Conservation (phyloP, 2,329 filamentous ascomycete genomes). For the Zymoseptoria tritici region DNA sequence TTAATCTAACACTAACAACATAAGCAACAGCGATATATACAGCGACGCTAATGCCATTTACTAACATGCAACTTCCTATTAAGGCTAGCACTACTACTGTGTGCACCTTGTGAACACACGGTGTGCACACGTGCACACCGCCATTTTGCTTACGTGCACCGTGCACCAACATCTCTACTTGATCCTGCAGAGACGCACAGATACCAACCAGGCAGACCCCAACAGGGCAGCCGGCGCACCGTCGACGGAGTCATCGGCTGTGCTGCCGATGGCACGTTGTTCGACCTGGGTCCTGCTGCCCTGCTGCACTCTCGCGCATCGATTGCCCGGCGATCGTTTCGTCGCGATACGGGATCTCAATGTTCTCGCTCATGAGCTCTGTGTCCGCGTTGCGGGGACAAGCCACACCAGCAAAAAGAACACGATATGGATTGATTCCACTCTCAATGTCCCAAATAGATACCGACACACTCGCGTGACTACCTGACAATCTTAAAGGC, state of each 20-base stretch:
- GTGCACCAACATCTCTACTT: too few relatives aligned
- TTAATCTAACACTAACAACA: too few relatives aligned
- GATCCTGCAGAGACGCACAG: neutral
- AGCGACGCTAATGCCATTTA: too few relatives aligned
- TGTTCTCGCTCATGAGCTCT: neutral
- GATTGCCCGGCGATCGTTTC: neutral
- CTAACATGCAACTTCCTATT: too few relatives aligned
- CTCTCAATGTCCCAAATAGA: neutral
- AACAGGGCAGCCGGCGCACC: neutral
- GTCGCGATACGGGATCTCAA: neutral
- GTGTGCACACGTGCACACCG: too few relatives aligned
- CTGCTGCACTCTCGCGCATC: neutral
- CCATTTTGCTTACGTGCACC: too few relatives aligned
- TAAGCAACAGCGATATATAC: too few relatives aligned
- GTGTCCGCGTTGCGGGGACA: neutral
- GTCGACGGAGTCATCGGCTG: neutral
- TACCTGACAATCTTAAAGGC: neutral
- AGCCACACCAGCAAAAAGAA: too few relatives aligned
- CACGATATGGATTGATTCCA: neutral
- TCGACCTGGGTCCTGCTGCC: too few relatives aligned
- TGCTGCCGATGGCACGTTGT: neutral
- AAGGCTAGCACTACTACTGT: too few relatives aligned
- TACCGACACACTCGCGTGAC: neutral
- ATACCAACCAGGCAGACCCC: neutral
- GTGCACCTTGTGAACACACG: too few relatives aligned